A percentile compares a stretch with the other conserved stretches of the same genome.
Conservation (phyloP, 2,329 filamentous ascomycete species). For the Aspergillus chevalieri region DNA sequence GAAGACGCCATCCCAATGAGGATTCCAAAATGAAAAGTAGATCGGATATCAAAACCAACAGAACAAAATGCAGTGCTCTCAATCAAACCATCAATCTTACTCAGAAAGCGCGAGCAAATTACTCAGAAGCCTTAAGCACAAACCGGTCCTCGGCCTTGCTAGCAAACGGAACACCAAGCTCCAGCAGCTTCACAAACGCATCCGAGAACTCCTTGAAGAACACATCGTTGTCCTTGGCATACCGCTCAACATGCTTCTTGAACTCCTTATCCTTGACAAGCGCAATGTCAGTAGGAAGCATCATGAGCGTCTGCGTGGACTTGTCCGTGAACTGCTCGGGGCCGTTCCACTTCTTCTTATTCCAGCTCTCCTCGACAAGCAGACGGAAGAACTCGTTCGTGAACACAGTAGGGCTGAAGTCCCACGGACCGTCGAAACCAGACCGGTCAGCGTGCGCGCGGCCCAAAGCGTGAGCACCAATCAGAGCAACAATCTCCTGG, state of each 20-base stretch:
- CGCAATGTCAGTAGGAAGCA: slow-evolving; percentile 88
- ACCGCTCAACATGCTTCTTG: slow-evolving; percentile 71
- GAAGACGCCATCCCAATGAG: slow-evolving; percentile 1
- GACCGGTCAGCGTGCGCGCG: slow-evolving; percentile 85
- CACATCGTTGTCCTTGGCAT: slow-evolving; percentile 79
- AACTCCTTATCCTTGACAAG: slow-evolving; percentile 85
- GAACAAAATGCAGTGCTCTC: slow-evolving; percentile 6
- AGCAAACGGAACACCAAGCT: slow-evolving; percentile 86
- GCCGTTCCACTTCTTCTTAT: slow-evolving; percentile 84
- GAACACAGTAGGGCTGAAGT: slow-evolving; percentile 81
- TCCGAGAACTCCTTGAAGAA: slow-evolving; percentile 93
- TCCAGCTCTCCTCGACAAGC: slow-evolving; percentile 87
- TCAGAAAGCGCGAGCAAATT: slow-evolving; percentile 11
- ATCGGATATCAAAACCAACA: slow-evolving; percentile 18
- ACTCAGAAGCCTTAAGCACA: slow-evolving; percentile 57
- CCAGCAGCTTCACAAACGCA: slow-evolving; percentile 75
- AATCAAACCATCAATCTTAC: slow-evolving; percentile 11
- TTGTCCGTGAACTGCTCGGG: slow-evolving; percentile 88
- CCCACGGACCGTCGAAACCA: slow-evolving; percentile 85
- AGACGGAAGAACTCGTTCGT: slow-evolving; percentile 95
- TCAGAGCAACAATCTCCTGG: slow-evolving; percentile 87
- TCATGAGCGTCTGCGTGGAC: slow-evolving; percentile 84
- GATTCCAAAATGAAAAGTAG: slow-evolving; percentile 2
- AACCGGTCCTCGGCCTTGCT: slow-evolving; percentile 55
- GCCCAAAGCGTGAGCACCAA: slow-evolving; percentile 78